Base-by-base conservation (phyloP, 2,329 filamentous ascomycete genomes). In the Thelonectria olida region DNA sequence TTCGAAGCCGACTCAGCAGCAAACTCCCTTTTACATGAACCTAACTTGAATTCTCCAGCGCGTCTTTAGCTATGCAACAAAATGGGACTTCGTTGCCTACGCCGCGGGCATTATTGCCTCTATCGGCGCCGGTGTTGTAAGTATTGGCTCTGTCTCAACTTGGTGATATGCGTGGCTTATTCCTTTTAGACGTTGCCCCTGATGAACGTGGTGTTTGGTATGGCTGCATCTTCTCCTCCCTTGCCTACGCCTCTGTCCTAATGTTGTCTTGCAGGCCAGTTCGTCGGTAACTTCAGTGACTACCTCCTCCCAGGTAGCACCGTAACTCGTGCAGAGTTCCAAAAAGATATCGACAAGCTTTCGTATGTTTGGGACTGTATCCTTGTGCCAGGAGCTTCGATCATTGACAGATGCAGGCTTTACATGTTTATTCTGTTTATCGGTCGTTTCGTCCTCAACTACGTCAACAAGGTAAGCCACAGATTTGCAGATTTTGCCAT, bases 351-450 rank as follows among this genome's bases (percentile, higher is more conserved):
- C 28, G 80, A 86, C 65, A 76, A 67, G 48, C 78, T 84, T 60
- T 75, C 85, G 74, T 83, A 70, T 68, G 80, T 67, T 28, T 7
- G 5, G 27, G 15, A 15, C 8, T 7, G 27, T n/a, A 7, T 15
- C 15, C 23, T 28, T 22, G 17, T 39, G 15, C 3, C 3, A n/a
- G 5, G 23, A 19, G 20, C 5, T 17, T 13, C 7, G 25, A 6
- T 45, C 48, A 12, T 60, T 66, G 19, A 58, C 20, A 4, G 41
- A 17, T 25, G 22, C 61, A 87, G 85, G 2, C 77, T 93, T 0
- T 92, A 89, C 74, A 88, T 93, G 69, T 84, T 93, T 55, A 87
- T 87, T 56, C 79, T 93, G 7, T 93, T 93, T 73, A 75, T 93
- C 39, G 90, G 79, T 13, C 87, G 89, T 48, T 88, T 91, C 66